Evolutionary conservation across 768 basidiomycete species (phyloP).

Genomic region (Podaxis sp.): DNA sequence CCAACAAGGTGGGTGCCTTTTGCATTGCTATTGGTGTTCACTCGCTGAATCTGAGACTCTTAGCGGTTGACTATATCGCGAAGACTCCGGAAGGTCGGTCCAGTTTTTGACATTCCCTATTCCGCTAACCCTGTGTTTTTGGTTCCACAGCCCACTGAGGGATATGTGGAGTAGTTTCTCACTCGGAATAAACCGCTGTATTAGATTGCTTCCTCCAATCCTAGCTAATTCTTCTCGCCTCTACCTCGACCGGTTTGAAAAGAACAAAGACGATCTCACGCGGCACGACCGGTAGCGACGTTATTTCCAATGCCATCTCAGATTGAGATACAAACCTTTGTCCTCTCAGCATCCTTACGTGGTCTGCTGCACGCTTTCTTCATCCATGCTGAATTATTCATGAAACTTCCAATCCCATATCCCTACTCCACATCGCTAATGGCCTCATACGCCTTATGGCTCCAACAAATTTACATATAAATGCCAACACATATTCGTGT

Average conservation of each 20-base stretch:
- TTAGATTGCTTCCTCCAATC: constrained; percentile 33
- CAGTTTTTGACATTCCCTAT: constrained; percentile 12
- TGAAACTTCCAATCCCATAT: constrained; percentile 2
- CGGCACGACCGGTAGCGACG: constrained; percentile 22
- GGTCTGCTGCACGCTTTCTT: neutral
- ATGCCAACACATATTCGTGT: neutral
- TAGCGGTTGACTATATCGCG: constrained; percentile 93
- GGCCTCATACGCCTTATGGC: neutral
- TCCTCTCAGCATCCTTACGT: constrained; percentile 6
- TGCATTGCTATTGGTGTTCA: constrained; percentile 9
- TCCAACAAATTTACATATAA: constrained; percentile 8
- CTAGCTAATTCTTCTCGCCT: constrained; percentile 12
- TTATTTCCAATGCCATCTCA: constrained; percentile 9
- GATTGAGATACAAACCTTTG: neutral
- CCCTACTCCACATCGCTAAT: neutral
- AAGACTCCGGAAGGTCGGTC: constrained; percentile 83
- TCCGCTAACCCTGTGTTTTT: constrained; percentile 16
- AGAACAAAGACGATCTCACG: constrained; percentile 19
- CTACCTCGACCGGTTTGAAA: constrained; percentile 14
- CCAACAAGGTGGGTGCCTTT: constrained; percentile 64
- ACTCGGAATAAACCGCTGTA: constrained; percentile 31
- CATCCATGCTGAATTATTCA: constrained; percentile 4
- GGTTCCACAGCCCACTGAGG: constrained; percentile 43
- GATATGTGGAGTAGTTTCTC: constrained; percentile 20
- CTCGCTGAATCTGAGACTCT: constrained; percentile 15